Conservation (phyloP, 306 rosid genomes). For the Purshia tridentata region DNA sequence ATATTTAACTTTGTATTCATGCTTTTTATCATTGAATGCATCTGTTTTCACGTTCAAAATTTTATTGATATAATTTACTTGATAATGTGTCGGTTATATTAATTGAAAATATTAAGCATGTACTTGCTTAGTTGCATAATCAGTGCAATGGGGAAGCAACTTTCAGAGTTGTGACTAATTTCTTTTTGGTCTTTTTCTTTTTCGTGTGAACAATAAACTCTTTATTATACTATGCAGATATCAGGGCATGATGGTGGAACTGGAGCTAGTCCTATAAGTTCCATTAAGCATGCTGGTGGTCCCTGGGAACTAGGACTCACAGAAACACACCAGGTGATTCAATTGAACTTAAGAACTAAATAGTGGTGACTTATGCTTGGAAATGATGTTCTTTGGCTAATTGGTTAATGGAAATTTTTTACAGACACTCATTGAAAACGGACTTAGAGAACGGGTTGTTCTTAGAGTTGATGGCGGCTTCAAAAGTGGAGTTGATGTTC, state of each 20-base stretch:
- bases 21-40: too few relatives aligned
- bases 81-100: neutral
- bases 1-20: too few relatives aligned
- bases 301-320: slow-evolving; percentile 99
- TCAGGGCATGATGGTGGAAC: slow-evolving; percentile 99
- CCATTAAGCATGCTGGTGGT: slow-evolving; percentile 99
- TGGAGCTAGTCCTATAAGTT: slow-evolving; percentile 98
- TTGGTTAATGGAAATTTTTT: slow-evolving; percentile 27
- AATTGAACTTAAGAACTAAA: slow-evolving; percentile 24
- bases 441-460: slow-evolving; percentile 95
- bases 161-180: neutral
- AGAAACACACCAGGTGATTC: slow-evolving; percentile 90
- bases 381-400: slow-evolving; percentile 22
- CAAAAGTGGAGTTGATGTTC: slow-evolving; percentile 96
- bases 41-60: too few relatives aligned
- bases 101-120: neutral
- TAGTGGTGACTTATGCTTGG: slow-evolving; percentile 17
- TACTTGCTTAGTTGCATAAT: neutral
- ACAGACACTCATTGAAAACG: slow-evolving; percentile 85
- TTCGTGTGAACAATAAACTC: neutral
- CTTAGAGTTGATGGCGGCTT: slow-evolving; percentile 99
- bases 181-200: neutral
- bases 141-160: neutral
- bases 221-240: slow-evolving; percentile 50
- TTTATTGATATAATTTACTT: neutral